A percentile compares a stretch with the other conserved stretches of the same genome.
phyloP scores from a whole-genome alignment of 192 early-diverging fungal species.

The Gonapodya sp. region DNA sequence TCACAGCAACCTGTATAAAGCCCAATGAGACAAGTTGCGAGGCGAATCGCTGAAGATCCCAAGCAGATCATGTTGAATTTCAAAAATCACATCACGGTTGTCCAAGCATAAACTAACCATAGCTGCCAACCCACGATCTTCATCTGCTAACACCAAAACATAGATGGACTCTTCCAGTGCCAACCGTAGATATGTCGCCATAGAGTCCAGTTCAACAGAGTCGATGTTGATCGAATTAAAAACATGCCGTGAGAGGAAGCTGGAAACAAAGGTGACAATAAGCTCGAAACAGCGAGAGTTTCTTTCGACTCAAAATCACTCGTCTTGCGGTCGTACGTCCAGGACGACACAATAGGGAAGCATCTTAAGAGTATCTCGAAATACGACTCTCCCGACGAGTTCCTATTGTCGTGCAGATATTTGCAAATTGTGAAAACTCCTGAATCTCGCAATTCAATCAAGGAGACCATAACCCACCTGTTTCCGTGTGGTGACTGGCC shows the following conservation, averaged over 20 bases:
- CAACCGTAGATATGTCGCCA: background rate
- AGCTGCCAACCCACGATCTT: background rate
- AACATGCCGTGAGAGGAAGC: background rate
- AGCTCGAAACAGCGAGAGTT: background rate
- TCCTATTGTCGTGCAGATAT: constrained; percentile 23
- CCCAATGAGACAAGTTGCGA: background rate
- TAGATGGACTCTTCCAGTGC: background rate
- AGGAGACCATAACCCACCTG: constrained; percentile 11
- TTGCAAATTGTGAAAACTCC: constrained; percentile 14
- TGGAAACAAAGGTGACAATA: background rate
- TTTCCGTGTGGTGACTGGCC: constrained; percentile 14
- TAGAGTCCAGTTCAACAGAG: background rate
- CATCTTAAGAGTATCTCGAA: constrained; percentile 34
- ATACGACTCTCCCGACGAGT: constrained; percentile 41
- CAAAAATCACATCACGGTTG: background rate
- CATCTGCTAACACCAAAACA: background rate
- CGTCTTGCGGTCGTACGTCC: constrained; percentile 44
- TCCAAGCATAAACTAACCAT: background rate
- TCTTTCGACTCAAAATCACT: constrained; percentile 23
- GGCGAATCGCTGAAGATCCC: background rate
- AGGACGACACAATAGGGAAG: constrained; percentile 38
- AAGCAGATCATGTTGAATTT: no score
- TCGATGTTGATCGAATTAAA: background rate
- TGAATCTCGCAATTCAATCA: constrained; percentile 12
- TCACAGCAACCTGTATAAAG: background rate